Conservation (phyloP, 1,139 yeast species). For the Magnusiomyces suaveolens region DNA sequence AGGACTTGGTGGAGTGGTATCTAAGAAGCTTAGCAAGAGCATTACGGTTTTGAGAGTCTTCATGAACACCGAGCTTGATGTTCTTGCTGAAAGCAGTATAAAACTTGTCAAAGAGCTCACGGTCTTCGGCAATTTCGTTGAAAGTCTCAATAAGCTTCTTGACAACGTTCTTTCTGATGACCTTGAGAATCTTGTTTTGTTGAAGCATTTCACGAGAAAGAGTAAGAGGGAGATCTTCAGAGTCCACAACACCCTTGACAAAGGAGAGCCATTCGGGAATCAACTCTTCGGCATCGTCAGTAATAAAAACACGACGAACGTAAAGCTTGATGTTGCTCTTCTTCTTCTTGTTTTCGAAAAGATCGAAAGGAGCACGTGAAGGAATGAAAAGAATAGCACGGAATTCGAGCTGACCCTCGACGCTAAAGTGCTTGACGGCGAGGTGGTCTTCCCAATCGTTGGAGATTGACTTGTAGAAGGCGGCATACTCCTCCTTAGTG, state of each 20-base stretch:
- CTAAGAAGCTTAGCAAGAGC: conserved; percentile 94
- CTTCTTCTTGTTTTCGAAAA: conserved; percentile 97
- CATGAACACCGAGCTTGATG: conserved; percentile 98
- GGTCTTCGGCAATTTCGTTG: conserved; percentile 98
- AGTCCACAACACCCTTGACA: conserved; percentile 98
- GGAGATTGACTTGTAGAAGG: conserved; percentile 98
- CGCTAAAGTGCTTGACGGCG: conserved; percentile 98
- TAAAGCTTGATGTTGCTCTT: conserved; percentile 97
- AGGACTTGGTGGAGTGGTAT: conserved; percentile 96
- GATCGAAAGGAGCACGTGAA: conserved; percentile 98
- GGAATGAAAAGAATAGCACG: conserved; percentile 96
- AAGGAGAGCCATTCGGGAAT: conserved; percentile 98
- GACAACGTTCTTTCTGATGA: conserved; percentile 97
- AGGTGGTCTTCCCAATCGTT: conserved; percentile 99
- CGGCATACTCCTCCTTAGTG: conserved; percentile 96
- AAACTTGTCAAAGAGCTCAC: conserved; percentile 97
- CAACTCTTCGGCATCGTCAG: conserved; percentile 98
- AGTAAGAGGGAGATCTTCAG: conserved; percentile 99
- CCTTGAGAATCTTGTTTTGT: conserved; percentile 99
- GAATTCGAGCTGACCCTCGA: conserved; percentile 99
- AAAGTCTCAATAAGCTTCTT: conserved; percentile 98
- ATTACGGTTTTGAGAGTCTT: conserved; percentile 94
- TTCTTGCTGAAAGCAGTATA: conserved; percentile 97
- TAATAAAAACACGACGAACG: conserved; percentile 99
- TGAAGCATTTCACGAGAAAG: conserved; percentile 99